Conservation (phyloP, 2,329 filamentous ascomycete species). For the Colletotrichum orbiculare region DNA sequence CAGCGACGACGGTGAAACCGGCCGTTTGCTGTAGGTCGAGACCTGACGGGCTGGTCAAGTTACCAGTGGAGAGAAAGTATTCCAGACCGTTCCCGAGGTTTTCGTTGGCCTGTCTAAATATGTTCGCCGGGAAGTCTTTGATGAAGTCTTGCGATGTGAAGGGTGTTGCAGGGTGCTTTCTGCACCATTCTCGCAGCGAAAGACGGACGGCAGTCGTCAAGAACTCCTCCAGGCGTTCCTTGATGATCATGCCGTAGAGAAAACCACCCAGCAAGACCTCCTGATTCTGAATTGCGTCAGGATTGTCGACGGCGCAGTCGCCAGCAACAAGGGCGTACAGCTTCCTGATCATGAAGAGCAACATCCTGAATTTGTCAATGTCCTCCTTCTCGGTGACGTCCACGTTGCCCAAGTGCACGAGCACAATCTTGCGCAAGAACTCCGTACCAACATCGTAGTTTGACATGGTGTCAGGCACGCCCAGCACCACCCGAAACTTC, state of each 20-base stretch:
- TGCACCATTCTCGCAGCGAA: slow-evolving; percentile 67
- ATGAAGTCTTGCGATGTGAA: slow-evolving; percentile 83
- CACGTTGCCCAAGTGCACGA: slow-evolving; percentile 90
- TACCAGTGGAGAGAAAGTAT: slow-evolving; percentile 97
- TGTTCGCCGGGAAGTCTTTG: slow-evolving; percentile 80
- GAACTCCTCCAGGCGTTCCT: slow-evolving; percentile 93
- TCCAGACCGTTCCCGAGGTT: slow-evolving; percentile 88
- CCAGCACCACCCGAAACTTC: slow-evolving; percentile 90
- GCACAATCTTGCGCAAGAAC: slow-evolving; percentile 88
- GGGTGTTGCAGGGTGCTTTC: slow-evolving; percentile 69
- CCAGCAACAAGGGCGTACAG: slow-evolving; percentile 93
- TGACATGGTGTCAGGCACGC: slow-evolving; percentile 83
- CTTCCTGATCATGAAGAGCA: slow-evolving; percentile 96
- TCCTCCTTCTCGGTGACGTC: slow-evolving; percentile 88
- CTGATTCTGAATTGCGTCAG: slow-evolving; percentile 95
- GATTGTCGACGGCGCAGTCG: slow-evolving; percentile 93
- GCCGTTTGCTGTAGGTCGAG: slow-evolving; percentile 94
- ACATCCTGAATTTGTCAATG: slow-evolving; percentile 90
- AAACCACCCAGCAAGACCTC: slow-evolving; percentile 94
- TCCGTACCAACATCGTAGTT: slow-evolving; percentile 92
- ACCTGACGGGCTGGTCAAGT: slow-evolving; percentile 89
- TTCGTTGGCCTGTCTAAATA: slow-evolving; percentile 86
- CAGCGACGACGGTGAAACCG: slow-evolving; percentile 95
- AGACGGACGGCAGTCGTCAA: slow-evolving; percentile 66
- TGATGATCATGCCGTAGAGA: slow-evolving; percentile 93